Evolutionary conservation across 2,329 filamentous ascomycete genomes (phyloP), one percentile per base, ranked within the genome.

Genomic region (Pseudocercospora pini-densiflorae): DNA sequence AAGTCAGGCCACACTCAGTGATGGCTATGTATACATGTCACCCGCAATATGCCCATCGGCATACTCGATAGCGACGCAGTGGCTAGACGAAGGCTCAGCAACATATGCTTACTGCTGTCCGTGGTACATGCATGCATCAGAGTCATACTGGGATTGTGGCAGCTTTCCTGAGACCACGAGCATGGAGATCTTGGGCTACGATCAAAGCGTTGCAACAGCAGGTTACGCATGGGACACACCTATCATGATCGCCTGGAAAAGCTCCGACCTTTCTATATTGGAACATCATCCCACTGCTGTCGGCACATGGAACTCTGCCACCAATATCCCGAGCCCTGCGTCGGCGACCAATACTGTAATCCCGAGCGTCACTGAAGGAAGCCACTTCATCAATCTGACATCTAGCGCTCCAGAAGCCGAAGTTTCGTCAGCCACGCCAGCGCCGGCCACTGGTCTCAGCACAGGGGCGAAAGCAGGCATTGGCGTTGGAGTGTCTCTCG

Each of bases 51-150:
- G 63, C 43, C 59, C 63, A 16, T 62, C 59, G 2, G 63, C 51
- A 5, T 65, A 62, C 55, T 59, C 62, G 5, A 65, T 68, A 19
- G 63, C 66, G 10, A 49, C 49, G 12, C 33, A 59, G 31, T 68
- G 66, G 63, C 27, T 57, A 1, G 62, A 24, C 2, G 63, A 59
- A 10, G 59, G 60, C 7, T 49, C 61, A 23, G 40, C 31, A 12
- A 65, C 62, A 1, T 60, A 45, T n/a, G 66, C 62, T 1, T 59
- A 47, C 6, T 68, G 66, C 43, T 68, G 66, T 63, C 66, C 66
- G 14, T 68, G 66, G 66, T 65, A 65, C 54, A 61, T 68, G 62
- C 66, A 62, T 27, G 66, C 59, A 7, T 68, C 66, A 2, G 59
- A 61, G 9, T 53, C 59, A 19, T 64, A 64, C 21, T 68, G 65